Conservation (phyloP, 768 basidiomycete species). For the Macrolepiota fuliginosa region DNA sequence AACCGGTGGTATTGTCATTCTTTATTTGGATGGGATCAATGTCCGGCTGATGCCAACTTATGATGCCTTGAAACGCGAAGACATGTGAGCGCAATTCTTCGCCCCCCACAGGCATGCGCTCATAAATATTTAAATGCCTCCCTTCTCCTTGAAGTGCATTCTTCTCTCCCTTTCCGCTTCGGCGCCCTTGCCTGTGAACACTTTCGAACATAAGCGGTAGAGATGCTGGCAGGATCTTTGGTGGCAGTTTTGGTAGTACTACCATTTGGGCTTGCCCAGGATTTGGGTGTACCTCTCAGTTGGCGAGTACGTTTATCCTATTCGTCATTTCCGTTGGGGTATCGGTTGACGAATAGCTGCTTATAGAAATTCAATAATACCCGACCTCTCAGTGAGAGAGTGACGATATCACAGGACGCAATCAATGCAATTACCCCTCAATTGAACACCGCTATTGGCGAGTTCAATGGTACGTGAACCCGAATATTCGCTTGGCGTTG, state of each 20-base stretch:
- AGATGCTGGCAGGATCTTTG: background rate
- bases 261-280: slow-evolving; percentile 26
- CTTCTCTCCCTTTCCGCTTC: too few species aligned
- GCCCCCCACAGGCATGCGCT: background rate
- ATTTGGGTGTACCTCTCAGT: slow-evolving; percentile 37
- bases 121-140: background rate
- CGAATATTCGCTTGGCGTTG: background rate
- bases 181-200: too few species aligned
- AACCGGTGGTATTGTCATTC: background rate
- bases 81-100: background rate
- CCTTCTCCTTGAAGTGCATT: too few species aligned
- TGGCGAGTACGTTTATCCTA: slow-evolving; percentile 39
- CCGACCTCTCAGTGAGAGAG: slow-evolving; percentile 33
- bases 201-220: too few species aligned
- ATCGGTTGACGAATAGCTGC: background rate
- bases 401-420: slow-evolving; percentile 39
- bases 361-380: slow-evolving; percentile 40
- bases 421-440: slow-evolving; percentile 40
- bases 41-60: background rate
- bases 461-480: slow-evolving; percentile 38
- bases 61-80: background rate
- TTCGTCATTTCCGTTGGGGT: background rate
- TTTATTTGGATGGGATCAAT: background rate
- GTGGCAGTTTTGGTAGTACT: background rate
- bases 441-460: slow-evolving; percentile 31